Percentiles rank a stretch among this genome's conserved stretches.
Conservation (phyloP, 192 early-diverging fungal genomes). For the Linnemannia exigua region DNA sequence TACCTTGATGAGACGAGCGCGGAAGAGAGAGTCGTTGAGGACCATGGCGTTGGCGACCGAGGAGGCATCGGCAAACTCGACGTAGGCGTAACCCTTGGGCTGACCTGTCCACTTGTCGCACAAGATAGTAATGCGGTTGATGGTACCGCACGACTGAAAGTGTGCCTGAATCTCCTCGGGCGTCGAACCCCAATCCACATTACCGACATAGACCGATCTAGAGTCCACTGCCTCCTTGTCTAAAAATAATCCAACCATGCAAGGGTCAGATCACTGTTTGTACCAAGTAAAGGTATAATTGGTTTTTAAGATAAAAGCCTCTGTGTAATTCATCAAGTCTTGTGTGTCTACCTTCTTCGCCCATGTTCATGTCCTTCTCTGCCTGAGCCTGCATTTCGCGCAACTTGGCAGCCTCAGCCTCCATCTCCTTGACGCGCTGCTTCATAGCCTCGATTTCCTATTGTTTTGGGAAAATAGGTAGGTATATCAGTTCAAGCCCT, state of each 20-base stretch:
- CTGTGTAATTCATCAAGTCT: too few species aligned
- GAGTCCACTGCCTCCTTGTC: constrained; percentile 84
- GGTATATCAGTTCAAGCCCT: neutral
- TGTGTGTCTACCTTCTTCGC: constrained; percentile 61
- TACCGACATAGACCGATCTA: constrained; percentile 95
- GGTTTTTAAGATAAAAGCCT: too few species aligned
- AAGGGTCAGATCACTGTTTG: neutral
- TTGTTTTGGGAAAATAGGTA: neutral
- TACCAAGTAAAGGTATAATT: too few species aligned
- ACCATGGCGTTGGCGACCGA: constrained; percentile 87
- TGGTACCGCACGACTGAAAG: constrained; percentile 95
- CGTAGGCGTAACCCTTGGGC: constrained; percentile 94
- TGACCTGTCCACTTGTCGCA: constrained; percentile 98
- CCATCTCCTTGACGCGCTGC: constrained; percentile 83
- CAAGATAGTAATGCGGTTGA: constrained; percentile 97
- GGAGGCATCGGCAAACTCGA: constrained; percentile 93
- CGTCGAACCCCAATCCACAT: constrained; percentile 96
- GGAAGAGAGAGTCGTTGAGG: constrained; percentile 92
- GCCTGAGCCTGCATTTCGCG: constrained; percentile 82
- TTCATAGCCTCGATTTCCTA: constrained; percentile 89
- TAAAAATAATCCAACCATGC: constrained; percentile 12
- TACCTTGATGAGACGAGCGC: constrained; percentile 85
- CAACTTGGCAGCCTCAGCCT: constrained; percentile 86
- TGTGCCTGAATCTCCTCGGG: constrained; percentile 97
- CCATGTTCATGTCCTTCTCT: constrained; percentile 80